Evolutionary conservation across 1,284 basidiomycete genomes (phyloP).

Genomic region (Leccinum laetum): DNA sequence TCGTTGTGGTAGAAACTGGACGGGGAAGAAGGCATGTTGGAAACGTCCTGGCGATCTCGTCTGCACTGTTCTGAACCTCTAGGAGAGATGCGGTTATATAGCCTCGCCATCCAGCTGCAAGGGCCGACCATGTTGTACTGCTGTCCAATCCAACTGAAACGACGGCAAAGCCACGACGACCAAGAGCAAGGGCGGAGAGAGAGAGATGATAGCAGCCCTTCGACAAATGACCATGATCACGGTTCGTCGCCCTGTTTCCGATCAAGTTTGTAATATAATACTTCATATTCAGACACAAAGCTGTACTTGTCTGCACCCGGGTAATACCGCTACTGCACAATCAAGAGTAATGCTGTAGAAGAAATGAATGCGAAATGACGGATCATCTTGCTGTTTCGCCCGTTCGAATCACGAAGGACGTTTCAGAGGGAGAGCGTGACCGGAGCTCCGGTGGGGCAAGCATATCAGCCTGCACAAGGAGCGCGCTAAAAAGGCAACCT

Average conservation of each 20-base stretch:
- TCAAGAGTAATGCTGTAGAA: conserved; percentile 5
- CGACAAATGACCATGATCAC: conserved; percentile 20
- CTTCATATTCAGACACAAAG: conserved; percentile 11
- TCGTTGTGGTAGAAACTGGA: conserved; percentile 51
- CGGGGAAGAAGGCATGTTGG: conserved; percentile 23
- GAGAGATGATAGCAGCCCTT: conserved; percentile 18
- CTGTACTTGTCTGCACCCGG: conserved; percentile 13
- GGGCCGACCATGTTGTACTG: conserved; percentile 26
- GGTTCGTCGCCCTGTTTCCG: conserved; percentile 31
- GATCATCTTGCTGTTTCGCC: conserved; percentile 17
- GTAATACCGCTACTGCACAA: conserved; percentile 22
- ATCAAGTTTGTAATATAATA: conserved; percentile 17
- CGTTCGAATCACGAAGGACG: conserved; percentile 18
- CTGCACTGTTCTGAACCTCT: conserved; percentile 16
- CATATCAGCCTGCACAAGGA: conserved; percentile 1
- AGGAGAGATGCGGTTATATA: conserved; percentile 31
- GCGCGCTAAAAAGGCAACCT: conserved; percentile 12
- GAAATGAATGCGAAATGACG: conserved; percentile 10
- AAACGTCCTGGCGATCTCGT: conserved; percentile 5
- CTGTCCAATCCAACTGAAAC: background rate
- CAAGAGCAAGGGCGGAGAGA: conserved; percentile 12
- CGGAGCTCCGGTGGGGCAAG: background rate
- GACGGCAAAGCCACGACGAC: conserved; percentile 10
- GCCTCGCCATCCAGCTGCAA: conserved; percentile 24
- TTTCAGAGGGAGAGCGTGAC: conserved; percentile 12